A percentile compares a stretch with the other conserved stretches of the same genome.
These are phyloP conservation scores for Leccinum truebloodii DNA, from an alignment of 768 basidiomycete genomes.

Conservation along the genomic window DNA sequence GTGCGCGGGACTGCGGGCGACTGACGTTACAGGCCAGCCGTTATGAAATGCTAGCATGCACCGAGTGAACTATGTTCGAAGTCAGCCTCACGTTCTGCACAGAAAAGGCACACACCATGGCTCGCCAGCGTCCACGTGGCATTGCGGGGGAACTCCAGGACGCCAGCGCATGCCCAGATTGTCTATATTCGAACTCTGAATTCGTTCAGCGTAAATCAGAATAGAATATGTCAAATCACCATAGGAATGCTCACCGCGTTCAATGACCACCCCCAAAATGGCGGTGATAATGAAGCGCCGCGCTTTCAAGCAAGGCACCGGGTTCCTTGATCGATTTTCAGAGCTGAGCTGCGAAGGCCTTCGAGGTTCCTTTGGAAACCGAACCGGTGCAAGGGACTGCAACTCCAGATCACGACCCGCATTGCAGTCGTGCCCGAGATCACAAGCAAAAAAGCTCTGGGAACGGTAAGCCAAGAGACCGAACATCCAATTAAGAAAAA, in stretches of 20 bases:
- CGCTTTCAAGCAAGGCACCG: conserved; percentile 25
- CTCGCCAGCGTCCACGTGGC: conserved; percentile 21
- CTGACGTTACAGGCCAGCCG: conserved; percentile 7
- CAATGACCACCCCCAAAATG: conserved; percentile 5
- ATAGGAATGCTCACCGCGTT: conserved; percentile 27
- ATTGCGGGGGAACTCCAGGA: conserved; percentile 12
- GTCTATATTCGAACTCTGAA: conserved; percentile 19
- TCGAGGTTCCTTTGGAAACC: conserved; percentile 29
- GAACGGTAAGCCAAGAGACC: conserved; percentile 10
- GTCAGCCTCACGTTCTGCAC: conserved; percentile 11
- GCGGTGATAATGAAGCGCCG: conserved; percentile 18
- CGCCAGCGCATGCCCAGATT: conserved; percentile 16
- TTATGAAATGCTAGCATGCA: conserved; percentile 13
- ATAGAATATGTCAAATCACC: conserved; percentile 29
- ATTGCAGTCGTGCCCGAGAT: conserved; percentile 15
- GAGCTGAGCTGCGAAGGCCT: conserved; percentile 8
- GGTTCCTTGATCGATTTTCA: conserved; percentile 32
- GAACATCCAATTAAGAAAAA: conserved; percentile 26
- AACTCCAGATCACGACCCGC: conserved; percentile 29
- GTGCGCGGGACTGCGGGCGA: conserved; percentile 2
- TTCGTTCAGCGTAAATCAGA: conserved; percentile 26
- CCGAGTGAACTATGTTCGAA: conserved; percentile 24
- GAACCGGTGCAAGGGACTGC: conserved; percentile 14
- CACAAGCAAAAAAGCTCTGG: conserved; percentile 19
- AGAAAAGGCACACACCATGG: conserved; percentile 15